Percentiles rank a stretch among this genome's conserved stretches.
Conservation (phyloP, 768 basidiomycete genomes). For the Cystobasidium tubakii region DNA sequence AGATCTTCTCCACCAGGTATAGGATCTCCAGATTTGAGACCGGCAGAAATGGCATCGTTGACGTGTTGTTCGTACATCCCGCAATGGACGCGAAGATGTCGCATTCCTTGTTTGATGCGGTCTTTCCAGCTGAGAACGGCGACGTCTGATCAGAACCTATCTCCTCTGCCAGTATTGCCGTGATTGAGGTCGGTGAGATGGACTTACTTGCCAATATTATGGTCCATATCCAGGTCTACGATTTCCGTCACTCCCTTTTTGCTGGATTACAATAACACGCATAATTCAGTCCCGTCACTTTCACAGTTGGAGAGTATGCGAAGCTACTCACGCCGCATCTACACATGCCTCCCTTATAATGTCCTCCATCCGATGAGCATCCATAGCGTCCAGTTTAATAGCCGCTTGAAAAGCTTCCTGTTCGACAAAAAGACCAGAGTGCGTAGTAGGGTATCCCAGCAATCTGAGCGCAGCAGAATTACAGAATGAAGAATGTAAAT, state of each 20-base stretch:
- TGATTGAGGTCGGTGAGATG: not conserved
- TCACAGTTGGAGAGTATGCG: no score
- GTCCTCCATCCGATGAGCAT: conserved; percentile 37
- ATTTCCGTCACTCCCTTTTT: conserved; percentile 45
- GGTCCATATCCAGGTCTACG: conserved; percentile 46
- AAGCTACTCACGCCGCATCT: conserved; percentile 46
- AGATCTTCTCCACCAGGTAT: conserved; percentile 40
- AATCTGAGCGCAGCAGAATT: conserved; percentile 40
- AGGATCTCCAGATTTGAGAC: conserved; percentile 39
- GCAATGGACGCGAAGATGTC: conserved; percentile 40
- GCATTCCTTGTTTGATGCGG: conserved; percentile 35
- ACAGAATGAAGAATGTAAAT: conserved; percentile 43
- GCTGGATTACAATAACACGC: conserved; percentile 22
- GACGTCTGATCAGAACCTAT: no score
- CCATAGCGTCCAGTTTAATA: conserved; percentile 38
- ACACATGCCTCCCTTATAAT: conserved; percentile 38
- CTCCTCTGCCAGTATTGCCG: no score
- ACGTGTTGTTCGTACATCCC: conserved; percentile 44
- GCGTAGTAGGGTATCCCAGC: conserved; percentile 38
- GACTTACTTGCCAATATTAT: conserved; percentile 39
- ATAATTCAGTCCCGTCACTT: no score
- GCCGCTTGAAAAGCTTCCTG: conserved; percentile 41
- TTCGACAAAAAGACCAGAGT: conserved; percentile 44
- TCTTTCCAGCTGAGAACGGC: conserved; percentile 37
- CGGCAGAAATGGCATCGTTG: conserved; percentile 37